Evolutionary conservation across 2,329 filamentous ascomycete genomes (phyloP), one percentile per base, ranked within the genome.

Genomic region (Cyphellophora europaea): DNA sequence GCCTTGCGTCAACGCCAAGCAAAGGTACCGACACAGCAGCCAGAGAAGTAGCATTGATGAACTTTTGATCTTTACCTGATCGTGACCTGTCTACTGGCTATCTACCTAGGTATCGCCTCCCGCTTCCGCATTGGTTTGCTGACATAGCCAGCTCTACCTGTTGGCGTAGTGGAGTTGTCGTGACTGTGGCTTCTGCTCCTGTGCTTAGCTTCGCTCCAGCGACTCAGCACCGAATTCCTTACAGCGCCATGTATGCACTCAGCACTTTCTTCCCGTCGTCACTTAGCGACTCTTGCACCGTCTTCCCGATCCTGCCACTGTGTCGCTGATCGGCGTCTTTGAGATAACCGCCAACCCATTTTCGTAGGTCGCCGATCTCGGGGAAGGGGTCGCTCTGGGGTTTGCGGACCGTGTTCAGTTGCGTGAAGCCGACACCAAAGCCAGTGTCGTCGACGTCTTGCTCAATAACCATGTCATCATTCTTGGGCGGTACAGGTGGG

Each of bases 371-470:
- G 36, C 87, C 79, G 11, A 94, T 77, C 42, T 95, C 82, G 1
- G 88, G 82, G 67, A 87, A 96, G 13, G 88, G 82, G 55, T 96
- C 91, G 33, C 70, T 71, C 2, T 74, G 63, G 3, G 75, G 66
- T 40, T 78, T 78, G 56, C 81, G 85, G 65, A 89, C 91, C 0
- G 89, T 95, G 63, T 89, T 93, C 43, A 98, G 72, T 19, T 84
- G 80, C 1, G 91, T 96, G 62, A 93, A 98, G 6, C 87, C 89
- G 45, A 95, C 79, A 16, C 91, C 91, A 53, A 98, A 98, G 17
- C 85, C 81, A 47, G 95, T 78, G 56, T 98, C 91, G 51, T 98
- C 91, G 16, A 94, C 83, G 51, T 96, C 89, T 3, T 86, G 79
- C 55, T 96, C 91, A 8, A 77, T 74, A 44, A 93, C 79, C 33